phyloP scores from a whole-genome alignment of 1,284 basidiomycete species.

The Trametes polyzona region DNA sequence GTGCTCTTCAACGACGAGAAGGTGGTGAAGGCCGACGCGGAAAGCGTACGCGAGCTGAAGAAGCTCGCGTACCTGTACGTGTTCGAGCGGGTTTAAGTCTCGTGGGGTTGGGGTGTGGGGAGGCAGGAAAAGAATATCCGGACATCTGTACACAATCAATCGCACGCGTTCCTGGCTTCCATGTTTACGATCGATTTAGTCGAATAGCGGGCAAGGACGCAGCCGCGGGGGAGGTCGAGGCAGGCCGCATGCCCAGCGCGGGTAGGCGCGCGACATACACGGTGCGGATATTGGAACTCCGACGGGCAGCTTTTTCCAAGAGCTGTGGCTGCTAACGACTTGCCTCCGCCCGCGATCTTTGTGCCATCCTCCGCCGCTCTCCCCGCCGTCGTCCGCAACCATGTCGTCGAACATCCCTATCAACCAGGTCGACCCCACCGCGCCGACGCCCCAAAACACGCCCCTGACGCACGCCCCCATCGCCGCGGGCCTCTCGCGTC shows the following conservation, averaged over 20 bases:
- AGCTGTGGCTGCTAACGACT: constrained; percentile 2
- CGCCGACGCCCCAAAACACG: constrained; percentile 85
- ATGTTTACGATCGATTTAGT: not conserved
- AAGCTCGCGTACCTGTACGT: constrained; percentile 88
- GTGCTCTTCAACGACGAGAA: constrained; percentile 96
- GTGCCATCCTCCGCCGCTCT: constrained; percentile 2
- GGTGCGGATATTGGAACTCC: constrained; percentile 28
- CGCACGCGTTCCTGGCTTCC: not conserved
- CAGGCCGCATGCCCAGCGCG: constrained; percentile 9
- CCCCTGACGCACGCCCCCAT: constrained; percentile 75
- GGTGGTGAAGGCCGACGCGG: constrained; percentile 83
- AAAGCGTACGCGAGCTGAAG: constrained; percentile 76
- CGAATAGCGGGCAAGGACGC: not conserved
- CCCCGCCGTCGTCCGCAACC: constrained; percentile 19
- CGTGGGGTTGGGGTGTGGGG: not conserved
- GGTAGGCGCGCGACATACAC: constrained; percentile 16
- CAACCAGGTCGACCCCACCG: constrained; percentile 51
- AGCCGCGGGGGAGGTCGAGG: constrained; percentile 7
- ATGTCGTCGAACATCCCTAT: constrained; percentile 58
- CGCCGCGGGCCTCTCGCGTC: constrained; percentile 66
- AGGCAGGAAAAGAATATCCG: not conserved
- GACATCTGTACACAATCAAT: not conserved
- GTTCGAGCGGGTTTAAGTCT: constrained; percentile 66
- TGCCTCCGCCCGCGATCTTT: constrained; percentile 13
- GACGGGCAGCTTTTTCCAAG: constrained; percentile 24